Percentiles rank a stretch among this genome's conserved stretches.
Conservation (phyloP, 768 basidiomycete genomes). For the Phlegmacium glaucopus region DNA sequence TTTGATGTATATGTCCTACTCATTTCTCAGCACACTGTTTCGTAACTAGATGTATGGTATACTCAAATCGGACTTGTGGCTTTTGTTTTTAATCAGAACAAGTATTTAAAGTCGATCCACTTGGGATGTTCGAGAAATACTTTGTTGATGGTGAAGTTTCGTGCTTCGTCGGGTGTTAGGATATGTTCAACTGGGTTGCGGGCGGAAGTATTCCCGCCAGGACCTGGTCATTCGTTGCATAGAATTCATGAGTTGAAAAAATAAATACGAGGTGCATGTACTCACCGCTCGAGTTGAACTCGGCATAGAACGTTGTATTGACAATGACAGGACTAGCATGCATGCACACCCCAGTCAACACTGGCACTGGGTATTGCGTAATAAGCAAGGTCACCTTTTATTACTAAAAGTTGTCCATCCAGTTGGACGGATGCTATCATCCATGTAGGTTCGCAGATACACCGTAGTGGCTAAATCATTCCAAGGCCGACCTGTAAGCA, state of each 20-base stretch:
- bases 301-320: slow-evolving; percentile 58
- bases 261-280: neutral
- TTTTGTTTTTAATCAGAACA: slow-evolving; percentile 17
- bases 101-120: slow-evolving; percentile 57
- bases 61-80: neutral
- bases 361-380: neutral
- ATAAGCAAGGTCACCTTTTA: slow-evolving; percentile 27
- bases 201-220: slow-evolving; percentile 45
- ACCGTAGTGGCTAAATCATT: slow-evolving; percentile 55
- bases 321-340: slow-evolving; percentile 39
- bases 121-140: slow-evolving; percentile 48
- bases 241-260: too few relatives aligned
- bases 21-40: too few relatives aligned
- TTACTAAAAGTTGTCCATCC: slow-evolving; percentile 50
- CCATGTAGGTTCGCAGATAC: slow-evolving; percentile 55
- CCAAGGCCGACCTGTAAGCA: slow-evolving; percentile 49
- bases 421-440: slow-evolving; percentile 45
- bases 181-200: slow-evolving; percentile 47
- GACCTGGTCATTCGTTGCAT: slow-evolving; percentile 31
- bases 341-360: neutral
- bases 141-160: slow-evolving; percentile 39
- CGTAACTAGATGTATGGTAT: neutral
- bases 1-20: neutral
- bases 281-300: slow-evolving; percentile 50
- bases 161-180: slow-evolving; percentile 36